Conservation (phyloP, 176 grass and related monocot species). For the Zoysia pacifica region DNA sequence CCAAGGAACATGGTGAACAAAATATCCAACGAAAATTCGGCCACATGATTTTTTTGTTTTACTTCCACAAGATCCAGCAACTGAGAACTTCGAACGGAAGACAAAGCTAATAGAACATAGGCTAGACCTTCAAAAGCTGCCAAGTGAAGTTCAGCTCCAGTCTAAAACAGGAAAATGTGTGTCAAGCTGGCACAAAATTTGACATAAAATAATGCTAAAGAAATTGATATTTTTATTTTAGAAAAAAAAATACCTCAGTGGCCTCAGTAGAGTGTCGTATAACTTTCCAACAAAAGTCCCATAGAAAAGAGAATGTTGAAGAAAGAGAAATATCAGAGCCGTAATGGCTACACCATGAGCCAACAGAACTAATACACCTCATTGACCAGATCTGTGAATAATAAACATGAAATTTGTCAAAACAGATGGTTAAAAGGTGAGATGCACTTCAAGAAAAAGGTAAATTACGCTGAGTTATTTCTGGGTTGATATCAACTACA, state of each 20-base stretch:
- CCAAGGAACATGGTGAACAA: constrained; percentile 56
- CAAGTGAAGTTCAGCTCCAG: constrained; percentile 80
- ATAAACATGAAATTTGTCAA: constrained; percentile 27
- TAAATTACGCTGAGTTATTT: constrained; percentile 3
- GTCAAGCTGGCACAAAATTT: constrained; percentile 22
- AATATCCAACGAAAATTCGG: constrained; percentile 59
- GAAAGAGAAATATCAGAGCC: constrained; percentile 40
- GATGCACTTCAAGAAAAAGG: constrained; percentile 11
- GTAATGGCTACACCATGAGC: constrained; percentile 65
- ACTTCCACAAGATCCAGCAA: constrained; percentile 44
- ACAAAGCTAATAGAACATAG: constrained; percentile 62
- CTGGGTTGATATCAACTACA: neutral
- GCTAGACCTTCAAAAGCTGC: constrained; percentile 85
- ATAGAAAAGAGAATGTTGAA: constrained; percentile 71
- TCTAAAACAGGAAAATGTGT: constrained; percentile 45
- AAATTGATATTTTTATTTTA: neutral
- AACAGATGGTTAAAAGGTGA: constrained; percentile 18
- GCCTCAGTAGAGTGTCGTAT: constrained; percentile 55
- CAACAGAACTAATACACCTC: constrained; percentile 65
- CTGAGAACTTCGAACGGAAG: constrained; percentile 35
- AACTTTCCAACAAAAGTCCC: constrained; percentile 85
- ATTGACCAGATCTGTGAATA: constrained; percentile 79
- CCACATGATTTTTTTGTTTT: constrained; percentile 29
- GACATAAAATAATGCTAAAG: constrained; percentile 28
- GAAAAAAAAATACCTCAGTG: constrained; percentile 61